phyloP scores from a whole-genome alignment of 495 filamentous ascomycete genomes.

The Penicillium robsamsonii region DNA sequence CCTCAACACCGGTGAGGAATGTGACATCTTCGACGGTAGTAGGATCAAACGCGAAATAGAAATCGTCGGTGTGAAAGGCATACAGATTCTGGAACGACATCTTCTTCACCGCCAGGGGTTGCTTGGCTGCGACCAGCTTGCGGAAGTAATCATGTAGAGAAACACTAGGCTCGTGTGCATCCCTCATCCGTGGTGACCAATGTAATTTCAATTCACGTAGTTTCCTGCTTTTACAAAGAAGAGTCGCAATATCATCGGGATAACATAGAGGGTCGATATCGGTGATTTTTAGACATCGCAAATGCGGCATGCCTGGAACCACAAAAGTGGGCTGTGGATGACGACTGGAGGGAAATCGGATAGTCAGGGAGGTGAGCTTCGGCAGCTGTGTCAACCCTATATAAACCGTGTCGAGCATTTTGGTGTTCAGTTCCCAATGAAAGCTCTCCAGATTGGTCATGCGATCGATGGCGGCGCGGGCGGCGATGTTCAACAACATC shows the following conservation, averaged over 20 bases:
- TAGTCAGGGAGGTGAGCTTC: conserved; percentile 52
- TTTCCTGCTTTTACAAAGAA: conserved; percentile 52
- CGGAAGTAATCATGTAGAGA: conserved; percentile 57
- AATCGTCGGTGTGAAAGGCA: conserved; percentile 47
- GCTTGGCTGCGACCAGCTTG: conserved; percentile 44
- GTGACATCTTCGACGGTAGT: conserved; percentile 49
- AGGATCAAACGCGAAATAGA: conserved; percentile 41
- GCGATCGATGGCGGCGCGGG: conserved; percentile 57
- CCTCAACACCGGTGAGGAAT: conserved; percentile 47
- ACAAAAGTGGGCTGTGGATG: conserved; percentile 57
- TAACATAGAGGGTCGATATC: conserved; percentile 66
- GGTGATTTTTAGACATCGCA: conserved; percentile 51
- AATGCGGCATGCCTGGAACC: conserved; percentile 56
- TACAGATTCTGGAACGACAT: conserved; percentile 58
- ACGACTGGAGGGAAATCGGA: conserved; percentile 55
- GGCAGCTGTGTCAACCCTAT: conserved; percentile 48
- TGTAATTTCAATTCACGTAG: conserved; percentile 55
- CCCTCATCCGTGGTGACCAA: conserved; percentile 62
- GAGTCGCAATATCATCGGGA: conserved; percentile 59
- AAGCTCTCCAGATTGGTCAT: conserved; percentile 57
- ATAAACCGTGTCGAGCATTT: conserved; percentile 61
- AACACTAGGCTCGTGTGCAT: conserved; percentile 55
- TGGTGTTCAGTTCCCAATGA: conserved; percentile 62
- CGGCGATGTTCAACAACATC: conserved; percentile 62
- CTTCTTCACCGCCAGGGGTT: conserved; percentile 46